Base-by-base conservation (phyloP, 1,284 basidiomycete species). In the Leucoagaricus sp. region DNA sequence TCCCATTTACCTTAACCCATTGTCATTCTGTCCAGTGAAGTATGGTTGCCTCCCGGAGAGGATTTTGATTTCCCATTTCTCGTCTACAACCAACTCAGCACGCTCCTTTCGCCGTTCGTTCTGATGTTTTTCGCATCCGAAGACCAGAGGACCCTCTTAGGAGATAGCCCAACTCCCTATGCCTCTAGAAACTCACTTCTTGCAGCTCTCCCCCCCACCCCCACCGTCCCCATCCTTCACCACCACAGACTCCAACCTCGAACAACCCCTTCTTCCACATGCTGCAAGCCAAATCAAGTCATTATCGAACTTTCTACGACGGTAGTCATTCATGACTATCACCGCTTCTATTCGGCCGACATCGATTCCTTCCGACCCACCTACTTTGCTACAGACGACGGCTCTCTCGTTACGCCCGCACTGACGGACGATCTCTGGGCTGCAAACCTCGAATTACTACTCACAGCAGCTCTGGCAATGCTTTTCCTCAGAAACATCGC, bases 401-500 rank as follows among this genome's bases (percentile, higher is more conserved):
- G 84, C 23, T 85, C 85, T n/a, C 77, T 87, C 36, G 61, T 86
- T 17, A 74, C 84, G 8, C 66, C 76, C 2, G 73, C 79, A 8
- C 78, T 81, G 62, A 63, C 72, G 19, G 56, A 74, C 5, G 81
- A 84, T 58, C 66, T 82, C 5, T 56, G 58, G 15, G 63, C 72
- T 48, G 74, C 80, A 19, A 75, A 80, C 60, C 64, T 76, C 23
- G 74, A 73, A 61, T 68, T 87, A 10, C 64, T 85, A 49, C 67
- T 84, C 42, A 68, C 73, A 19, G 81, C 81, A 36, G 75, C 75
- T 44, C 72, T 86, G 55, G 70, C 75, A 49, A 75, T 77, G 65
- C 67, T 87, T 49, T 86, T 85, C 64, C 56, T 80, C 40, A 68
- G 81, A 55, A 88, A 84, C 63, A 75, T 82, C n/a, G 60, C 79